Evolutionary conservation across 306 rosid species (phyloP).

Genomic region (Cucurbita pepo): DNA sequence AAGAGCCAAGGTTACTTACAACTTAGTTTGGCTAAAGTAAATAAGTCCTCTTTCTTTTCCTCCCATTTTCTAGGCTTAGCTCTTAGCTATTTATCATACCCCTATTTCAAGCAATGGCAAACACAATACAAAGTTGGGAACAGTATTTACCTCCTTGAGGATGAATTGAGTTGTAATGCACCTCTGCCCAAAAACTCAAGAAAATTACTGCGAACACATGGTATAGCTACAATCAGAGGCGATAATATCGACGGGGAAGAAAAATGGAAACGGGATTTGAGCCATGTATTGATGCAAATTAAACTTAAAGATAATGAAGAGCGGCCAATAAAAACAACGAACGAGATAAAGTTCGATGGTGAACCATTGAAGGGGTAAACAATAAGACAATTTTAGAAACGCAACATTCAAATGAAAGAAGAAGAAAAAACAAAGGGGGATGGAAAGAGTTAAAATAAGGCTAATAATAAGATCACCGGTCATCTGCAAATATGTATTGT

Average conservation of each 20-base stretch:
- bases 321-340: background rate
- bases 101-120: background rate
- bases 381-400: background rate
- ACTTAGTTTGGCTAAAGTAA: slow-evolving; percentile 2
- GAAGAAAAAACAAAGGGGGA: background rate
- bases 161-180: slow-evolving; percentile 85
- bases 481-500: background rate
- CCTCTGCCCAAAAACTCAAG: slow-evolving; percentile 96
- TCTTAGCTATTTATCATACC: background rate
- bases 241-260: background rate
- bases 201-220: slow-evolving; percentile 43
- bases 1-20: background rate
- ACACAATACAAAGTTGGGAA: background rate
- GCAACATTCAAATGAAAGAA: background rate
- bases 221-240: background rate
- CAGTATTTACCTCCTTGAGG: slow-evolving; percentile 61
- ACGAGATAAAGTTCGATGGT: background rate
- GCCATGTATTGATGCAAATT: background rate
- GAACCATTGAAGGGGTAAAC: background rate
- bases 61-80: background rate
- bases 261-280: background rate
- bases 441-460: background rate
- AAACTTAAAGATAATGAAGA: background rate
- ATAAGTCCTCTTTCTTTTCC: background rate
- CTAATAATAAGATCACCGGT: background rate